Evolutionary conservation across 805 yeast species (phyloP), one percentile per base, ranked within the genome.

Genomic region (Trichomonascus vanleenenianus): DNA sequence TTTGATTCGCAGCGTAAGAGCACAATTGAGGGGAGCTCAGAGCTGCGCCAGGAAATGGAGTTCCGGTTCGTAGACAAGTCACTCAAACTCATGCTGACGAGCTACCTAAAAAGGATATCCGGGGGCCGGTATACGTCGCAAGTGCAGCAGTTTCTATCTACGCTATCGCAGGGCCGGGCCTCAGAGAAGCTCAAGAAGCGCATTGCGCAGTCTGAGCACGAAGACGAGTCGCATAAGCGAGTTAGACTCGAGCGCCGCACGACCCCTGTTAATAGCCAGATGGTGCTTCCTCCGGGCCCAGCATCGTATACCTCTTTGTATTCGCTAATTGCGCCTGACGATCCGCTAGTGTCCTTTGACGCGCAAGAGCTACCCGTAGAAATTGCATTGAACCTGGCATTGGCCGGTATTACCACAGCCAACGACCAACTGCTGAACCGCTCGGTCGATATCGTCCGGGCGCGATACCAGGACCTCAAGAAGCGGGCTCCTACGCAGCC

Each of bases 311-410:
- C 81, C 43, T 68, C 80, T 12, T 65, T 89, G 36, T 93, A 77
- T 60, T 76, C 81, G 22, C 71, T 91, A 48, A 80, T 83, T 11
- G 79, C 76, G 34, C 67, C 78, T 30, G 64, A 68, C 35, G 79
- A 81, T 56, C 80, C 81, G 42, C 66, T 85, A 47, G 73, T 78
- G 30, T 72, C 73, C 33, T 83, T 86, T 58, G 91, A 91, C 60
- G 75, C 86, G 45, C 71, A 85, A 2, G 66, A 76, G 8, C 66
- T 93, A 6, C 83, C 93, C 3, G 74, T 74, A 18, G 77, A 78
- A 42, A 70, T 83, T 1, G 73, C 88, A 46, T 73, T 73, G 18
- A 73, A 76, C 39, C 81, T 82, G 73, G 85, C 82, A 12, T 67
- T 76, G 46, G 74, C 76, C 1, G 87, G 95, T 0, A 67, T 93